Evolutionary conservation across 2,329 filamentous ascomycete genomes (phyloP).

Genomic region (Leptodontidium sp.): DNA sequence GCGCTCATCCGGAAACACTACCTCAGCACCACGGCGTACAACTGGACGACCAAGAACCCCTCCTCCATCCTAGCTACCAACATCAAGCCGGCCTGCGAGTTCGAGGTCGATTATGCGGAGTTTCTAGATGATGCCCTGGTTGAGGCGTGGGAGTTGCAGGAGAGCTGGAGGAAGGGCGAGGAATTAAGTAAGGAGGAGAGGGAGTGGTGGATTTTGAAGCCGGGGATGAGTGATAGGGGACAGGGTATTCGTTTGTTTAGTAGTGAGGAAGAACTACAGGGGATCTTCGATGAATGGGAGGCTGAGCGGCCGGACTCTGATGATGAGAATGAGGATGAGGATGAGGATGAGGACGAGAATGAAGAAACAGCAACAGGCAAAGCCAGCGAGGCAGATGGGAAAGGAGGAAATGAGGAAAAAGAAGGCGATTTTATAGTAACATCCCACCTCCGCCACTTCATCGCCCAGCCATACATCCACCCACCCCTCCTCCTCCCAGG

Average conservation of each 20-base stretch:
- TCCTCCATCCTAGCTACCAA: conserved; percentile 71
- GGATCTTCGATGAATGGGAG: conserved; percentile 94
- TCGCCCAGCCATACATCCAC: conserved; percentile 94
- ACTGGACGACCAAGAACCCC: conserved; percentile 88
- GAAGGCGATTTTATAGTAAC: conserved; percentile 72
- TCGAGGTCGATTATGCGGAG: conserved; percentile 96
- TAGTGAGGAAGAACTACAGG: conserved; percentile 82
- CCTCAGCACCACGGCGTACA: conserved; percentile 80
- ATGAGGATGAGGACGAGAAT: conserved; percentile 61
- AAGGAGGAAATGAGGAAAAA: conserved; percentile 57
- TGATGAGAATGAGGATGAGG: conserved; percentile 66
- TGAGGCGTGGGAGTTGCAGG: conserved; percentile 86
- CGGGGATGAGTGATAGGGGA: conserved; percentile 95
- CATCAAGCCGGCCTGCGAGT: conserved; percentile 81
- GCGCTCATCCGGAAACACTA: conserved; percentile 97
- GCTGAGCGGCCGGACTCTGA: conserved; percentile 70
- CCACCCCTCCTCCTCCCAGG: conserved; percentile 76
- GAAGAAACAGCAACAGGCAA: conserved; percentile 57
- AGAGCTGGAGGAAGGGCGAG: conserved; percentile 77
- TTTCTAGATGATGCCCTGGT: conserved; percentile 93
- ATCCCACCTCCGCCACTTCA: conserved; percentile 93
- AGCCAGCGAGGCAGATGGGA: conserved; percentile 53
- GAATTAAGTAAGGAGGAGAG: conserved; percentile 51
- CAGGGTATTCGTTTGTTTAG: conserved; percentile 93
- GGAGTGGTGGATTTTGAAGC: conserved; percentile 98